Conservation (phyloP, 208 protist species). For the Trypanosoma vivax region DNA sequence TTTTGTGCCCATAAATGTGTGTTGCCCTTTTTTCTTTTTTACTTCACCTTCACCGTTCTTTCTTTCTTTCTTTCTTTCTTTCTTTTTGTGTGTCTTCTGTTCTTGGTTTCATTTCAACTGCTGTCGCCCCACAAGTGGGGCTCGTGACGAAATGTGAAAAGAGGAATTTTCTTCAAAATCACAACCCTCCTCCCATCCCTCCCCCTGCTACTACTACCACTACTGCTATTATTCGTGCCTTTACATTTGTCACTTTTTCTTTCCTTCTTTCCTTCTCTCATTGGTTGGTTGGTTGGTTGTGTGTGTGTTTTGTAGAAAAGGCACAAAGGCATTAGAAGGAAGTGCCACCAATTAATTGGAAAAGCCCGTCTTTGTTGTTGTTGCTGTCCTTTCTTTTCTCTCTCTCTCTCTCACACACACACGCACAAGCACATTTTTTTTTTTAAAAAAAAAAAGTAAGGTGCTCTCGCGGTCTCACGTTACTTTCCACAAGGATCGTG, state of each 20-base stretch:
- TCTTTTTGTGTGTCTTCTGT: neutral
- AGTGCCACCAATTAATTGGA: neutral
- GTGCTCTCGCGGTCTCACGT: too few relatives aligned
- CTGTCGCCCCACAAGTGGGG: neutral
- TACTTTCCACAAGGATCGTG: too few relatives aligned
- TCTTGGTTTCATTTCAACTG: neutral
- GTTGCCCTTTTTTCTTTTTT: constrained; percentile 8
- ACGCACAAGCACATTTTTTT: too few relatives aligned
- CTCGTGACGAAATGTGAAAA: too few relatives aligned
- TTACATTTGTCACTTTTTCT: neutral
- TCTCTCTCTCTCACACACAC: too few relatives aligned
- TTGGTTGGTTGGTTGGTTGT: too few relatives aligned
- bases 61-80: constrained; percentile 5
- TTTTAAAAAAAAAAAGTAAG: too few relatives aligned
- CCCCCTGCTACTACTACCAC: neutral
- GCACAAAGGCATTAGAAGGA: neutral
- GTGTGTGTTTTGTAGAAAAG: too few relatives aligned
- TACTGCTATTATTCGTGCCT: neutral
- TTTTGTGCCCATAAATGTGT: neutral
- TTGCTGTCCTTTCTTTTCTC: neutral
- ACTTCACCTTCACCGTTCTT: neutral
- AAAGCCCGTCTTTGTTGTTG: neutral
- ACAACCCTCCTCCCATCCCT: neutral
- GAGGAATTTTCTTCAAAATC: neutral
- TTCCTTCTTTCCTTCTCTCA: neutral